Conservation (phyloP, 441 rosid genomes). For the Bocquillonia castaneifolia region DNA sequence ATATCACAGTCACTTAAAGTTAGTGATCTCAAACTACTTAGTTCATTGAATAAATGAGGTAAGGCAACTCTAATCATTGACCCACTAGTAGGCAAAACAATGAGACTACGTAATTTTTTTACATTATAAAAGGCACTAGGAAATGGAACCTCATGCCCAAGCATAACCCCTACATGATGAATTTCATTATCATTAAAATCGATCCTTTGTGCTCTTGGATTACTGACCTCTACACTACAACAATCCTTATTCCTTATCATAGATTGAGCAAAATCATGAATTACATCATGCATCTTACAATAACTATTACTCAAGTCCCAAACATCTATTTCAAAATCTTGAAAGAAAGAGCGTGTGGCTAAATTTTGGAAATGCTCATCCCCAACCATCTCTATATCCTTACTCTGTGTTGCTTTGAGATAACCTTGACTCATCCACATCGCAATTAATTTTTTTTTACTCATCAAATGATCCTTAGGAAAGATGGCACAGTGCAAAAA, state of each 20-base stretch:
- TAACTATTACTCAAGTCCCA: accelerated
- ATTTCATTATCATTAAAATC: not conserved
- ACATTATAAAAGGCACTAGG: not conserved
- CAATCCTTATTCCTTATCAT: not conserved
- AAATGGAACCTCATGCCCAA: not conserved
- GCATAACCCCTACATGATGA: not conserved
- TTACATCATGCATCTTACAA: conserved; percentile 17
- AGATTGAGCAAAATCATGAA: conserved; percentile 15
- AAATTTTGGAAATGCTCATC: not conserved
- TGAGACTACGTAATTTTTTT: not conserved
- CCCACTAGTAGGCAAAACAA: not conserved
- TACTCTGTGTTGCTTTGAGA: not conserved
- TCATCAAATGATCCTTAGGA: not conserved
- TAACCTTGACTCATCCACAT: conserved; percentile 12
- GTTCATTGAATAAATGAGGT: not conserved
- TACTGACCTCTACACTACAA: not conserved
- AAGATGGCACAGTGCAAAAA: conserved; percentile 15
- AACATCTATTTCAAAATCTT: too few species aligned
- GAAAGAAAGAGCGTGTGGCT: conserved; percentile 2
- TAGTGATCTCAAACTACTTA: conserved; percentile 11
- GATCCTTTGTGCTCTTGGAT: not conserved
- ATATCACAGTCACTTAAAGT: not conserved
- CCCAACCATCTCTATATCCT: conserved; percentile 1
- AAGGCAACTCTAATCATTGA: not conserved
- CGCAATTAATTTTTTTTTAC: not conserved